Evolutionary conservation across 805 yeast genomes (phyloP).

Genomic region (Blastobotrys mokoenaii): DNA sequence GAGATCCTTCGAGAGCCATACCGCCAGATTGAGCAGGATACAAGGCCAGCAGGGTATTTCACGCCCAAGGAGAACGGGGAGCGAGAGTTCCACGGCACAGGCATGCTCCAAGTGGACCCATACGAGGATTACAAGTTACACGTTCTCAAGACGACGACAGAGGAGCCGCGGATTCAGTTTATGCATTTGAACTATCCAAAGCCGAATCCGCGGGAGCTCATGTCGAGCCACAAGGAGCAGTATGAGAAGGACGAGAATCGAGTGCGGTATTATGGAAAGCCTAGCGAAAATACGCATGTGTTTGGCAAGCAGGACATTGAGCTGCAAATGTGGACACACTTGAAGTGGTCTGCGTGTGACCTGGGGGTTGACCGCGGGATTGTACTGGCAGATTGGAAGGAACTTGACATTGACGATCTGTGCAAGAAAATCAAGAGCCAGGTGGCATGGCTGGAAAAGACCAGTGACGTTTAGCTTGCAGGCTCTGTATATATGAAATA

Average conservation of each 20-base stretch:
- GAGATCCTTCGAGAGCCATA: constrained; percentile 50
- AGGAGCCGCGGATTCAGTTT: constrained; percentile 31
- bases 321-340: constrained; percentile 13
- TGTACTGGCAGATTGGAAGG: constrained; percentile 14
- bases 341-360: constrained; percentile 12
- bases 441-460: constrained; percentile 6
- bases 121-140: constrained; percentile 40
- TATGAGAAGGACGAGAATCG: constrained; percentile 37
- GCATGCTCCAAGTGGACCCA: constrained; percentile 73
- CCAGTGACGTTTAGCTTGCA: neutral
- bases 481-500: no score
- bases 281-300: constrained; percentile 1
- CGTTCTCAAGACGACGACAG: constrained; percentile 8
- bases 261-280: constrained; percentile 51
- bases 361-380: constrained; percentile 4
- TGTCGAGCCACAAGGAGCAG: constrained; percentile 32
- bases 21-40: constrained; percentile 40
- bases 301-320: constrained; percentile 9
- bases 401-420: constrained; percentile 5
- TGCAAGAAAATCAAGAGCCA: constrained; percentile 8
- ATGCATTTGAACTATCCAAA: constrained; percentile 64
- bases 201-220: constrained; percentile 49
- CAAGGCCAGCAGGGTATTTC: constrained; percentile 32
- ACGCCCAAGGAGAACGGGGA: constrained; percentile 23
- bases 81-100: constrained; percentile 43